Conservation (phyloP, 306 rosid genomes). For the Castanea mollissima region DNA sequence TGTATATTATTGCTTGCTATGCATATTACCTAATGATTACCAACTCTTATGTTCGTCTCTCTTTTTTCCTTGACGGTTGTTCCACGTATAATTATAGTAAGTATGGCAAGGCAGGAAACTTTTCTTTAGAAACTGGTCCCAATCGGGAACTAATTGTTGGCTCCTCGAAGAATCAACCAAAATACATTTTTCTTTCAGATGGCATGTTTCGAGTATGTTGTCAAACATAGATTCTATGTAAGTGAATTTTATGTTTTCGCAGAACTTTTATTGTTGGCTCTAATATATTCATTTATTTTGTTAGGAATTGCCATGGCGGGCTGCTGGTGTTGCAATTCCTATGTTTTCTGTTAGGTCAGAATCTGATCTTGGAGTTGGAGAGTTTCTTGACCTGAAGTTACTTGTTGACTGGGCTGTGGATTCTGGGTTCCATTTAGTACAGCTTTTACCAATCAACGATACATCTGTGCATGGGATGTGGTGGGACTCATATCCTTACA, state of each 20-base stretch:
- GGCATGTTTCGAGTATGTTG: constrained; percentile 81
- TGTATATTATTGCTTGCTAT: constrained; percentile 15
- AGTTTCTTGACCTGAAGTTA: constrained; percentile 92
- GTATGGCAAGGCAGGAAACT: constrained; percentile 52
- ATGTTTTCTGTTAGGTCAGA: constrained; percentile 95
- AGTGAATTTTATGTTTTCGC: constrained; percentile 16
- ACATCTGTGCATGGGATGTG: constrained; percentile 92
- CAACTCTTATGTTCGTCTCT: not conserved
- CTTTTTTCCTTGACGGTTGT: constrained; percentile 49
- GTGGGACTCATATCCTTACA: constrained; percentile 99
- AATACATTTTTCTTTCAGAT: constrained; percentile 69
- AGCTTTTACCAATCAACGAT: constrained; percentile 94
- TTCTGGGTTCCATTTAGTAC: constrained; percentile 93
- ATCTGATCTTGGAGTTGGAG: constrained; percentile 93
- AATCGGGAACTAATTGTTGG: constrained; percentile 59
- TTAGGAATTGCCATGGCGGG: constrained; percentile 91
- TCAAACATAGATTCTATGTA: constrained; percentile 1
- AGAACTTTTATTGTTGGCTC: constrained; percentile 1
- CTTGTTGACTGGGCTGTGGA: constrained; percentile 91
- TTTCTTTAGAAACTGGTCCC: constrained; percentile 68
- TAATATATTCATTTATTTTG: constrained; percentile 22
- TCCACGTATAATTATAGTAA: constrained; percentile 86
- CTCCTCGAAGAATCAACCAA: constrained; percentile 51
- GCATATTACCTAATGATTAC: not conserved
- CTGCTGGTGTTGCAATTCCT: constrained; percentile 92